These are phyloP conservation scores for Samsoniella hepiali DNA, from an alignment of 2,329 filamentous ascomycete genomes.

Conservation along the genomic window DNA sequence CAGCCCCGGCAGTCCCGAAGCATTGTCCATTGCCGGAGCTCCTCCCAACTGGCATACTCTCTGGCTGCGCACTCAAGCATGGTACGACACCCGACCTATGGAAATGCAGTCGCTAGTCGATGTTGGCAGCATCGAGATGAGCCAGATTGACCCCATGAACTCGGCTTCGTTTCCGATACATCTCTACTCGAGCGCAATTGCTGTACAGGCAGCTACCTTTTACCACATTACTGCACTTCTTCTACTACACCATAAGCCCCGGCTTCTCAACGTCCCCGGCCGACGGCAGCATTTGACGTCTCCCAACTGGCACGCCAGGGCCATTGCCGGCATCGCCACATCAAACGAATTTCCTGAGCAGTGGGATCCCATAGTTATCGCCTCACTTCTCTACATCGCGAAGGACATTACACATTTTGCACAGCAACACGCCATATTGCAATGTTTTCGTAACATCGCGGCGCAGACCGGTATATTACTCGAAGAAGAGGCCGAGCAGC, in stretches of 20 bases:
- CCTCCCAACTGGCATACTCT: constrained; percentile 20
- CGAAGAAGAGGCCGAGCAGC: constrained; percentile 18
- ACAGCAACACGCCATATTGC: constrained; percentile 26
- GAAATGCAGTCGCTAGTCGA: constrained; percentile 23
- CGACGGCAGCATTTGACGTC: constrained; percentile 19
- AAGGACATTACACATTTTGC: constrained; percentile 28
- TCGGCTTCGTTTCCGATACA: constrained; percentile 24
- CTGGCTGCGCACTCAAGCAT: constrained; percentile 22
- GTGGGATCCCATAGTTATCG: constrained; percentile 32
- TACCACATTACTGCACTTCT: constrained; percentile 25
- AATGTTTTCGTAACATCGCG: constrained; percentile 22
- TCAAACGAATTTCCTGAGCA: constrained; percentile 32
- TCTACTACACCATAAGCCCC: constrained; percentile 24
- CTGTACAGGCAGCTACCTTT: constrained; percentile 22
- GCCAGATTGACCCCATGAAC: constrained; percentile 22
- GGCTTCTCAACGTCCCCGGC: constrained; percentile 21
- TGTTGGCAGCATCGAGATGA: constrained; percentile 23
- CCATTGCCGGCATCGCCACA: constrained; percentile 28
- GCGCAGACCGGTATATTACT: constrained; percentile 22
- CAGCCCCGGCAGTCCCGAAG: neutral
- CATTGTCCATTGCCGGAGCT: neutral
- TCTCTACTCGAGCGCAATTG: constrained; percentile 24
- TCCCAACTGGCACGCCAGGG: constrained; percentile 30
- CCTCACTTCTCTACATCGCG: constrained; percentile 27
- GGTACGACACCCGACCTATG: constrained; percentile 21